A percentile compares a stretch with the other conserved stretches of the same genome.
These are phyloP conservation scores for Carex myosuroides DNA, from an alignment of 176 grass and related monocot species.

Conservation along the genomic window DNA sequence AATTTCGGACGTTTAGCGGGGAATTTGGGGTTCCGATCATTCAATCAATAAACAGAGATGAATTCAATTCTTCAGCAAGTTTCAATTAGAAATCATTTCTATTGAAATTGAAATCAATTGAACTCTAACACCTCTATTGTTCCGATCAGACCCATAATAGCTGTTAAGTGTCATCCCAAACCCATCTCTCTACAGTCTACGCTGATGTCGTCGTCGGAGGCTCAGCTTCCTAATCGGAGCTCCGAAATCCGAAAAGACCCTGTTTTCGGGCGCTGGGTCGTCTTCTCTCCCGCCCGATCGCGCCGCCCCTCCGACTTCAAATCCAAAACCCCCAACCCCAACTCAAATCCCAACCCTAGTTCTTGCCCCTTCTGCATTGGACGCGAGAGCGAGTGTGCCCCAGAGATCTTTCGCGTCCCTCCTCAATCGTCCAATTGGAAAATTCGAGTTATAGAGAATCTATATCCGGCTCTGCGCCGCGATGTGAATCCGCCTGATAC, in stretches of 20 bases:
- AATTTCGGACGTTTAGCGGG: too few species aligned
- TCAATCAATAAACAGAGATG: too few species aligned
- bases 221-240: conserved; percentile 32
- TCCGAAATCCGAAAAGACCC: conserved; percentile 57
- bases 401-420: conserved; percentile 81
- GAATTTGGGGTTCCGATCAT: too few species aligned
- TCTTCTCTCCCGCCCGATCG: conserved; percentile 72
- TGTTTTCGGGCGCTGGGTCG: conserved; percentile 74
- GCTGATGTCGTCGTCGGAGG: conserved; percentile 1
- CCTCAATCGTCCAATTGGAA: conserved; percentile 34
- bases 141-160: too few species aligned
- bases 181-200: background rate
- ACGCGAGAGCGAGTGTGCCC: conserved; percentile 78
- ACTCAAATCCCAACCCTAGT: conserved; percentile 26
- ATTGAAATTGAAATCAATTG: too few species aligned
- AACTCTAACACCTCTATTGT: too few species aligned
- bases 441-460: conserved; percentile 94
- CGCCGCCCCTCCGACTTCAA: conserved; percentile 94
- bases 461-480: conserved; percentile 71
- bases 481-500: conserved; percentile 36
- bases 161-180: background rate
- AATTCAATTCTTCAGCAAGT: too few species aligned
- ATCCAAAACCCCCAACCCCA: conserved; percentile 31
- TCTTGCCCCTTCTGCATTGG: conserved; percentile 90
- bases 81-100: too few species aligned